Conservation (phyloP, 2,329 filamentous ascomycete species). For the Diaporthe ampelina region DNA sequence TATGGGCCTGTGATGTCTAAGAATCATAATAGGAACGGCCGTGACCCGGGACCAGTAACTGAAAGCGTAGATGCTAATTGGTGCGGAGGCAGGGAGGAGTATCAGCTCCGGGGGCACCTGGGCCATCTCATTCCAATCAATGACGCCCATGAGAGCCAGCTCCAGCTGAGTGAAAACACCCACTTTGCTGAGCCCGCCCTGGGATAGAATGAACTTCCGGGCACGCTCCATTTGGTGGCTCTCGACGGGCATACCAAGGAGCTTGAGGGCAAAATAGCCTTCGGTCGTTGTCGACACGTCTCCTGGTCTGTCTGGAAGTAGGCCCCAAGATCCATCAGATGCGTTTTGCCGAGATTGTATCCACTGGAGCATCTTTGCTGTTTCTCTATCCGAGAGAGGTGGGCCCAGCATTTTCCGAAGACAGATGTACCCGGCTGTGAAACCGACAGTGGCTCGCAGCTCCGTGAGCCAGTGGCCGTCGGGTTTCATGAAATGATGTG, state of each 20-base stretch:
- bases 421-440: slow-evolving; percentile 3
- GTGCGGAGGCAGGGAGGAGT: background rate
- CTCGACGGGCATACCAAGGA: slow-evolving; percentile 2
- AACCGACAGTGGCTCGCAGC: background rate
- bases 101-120: slow-evolving; percentile 2
- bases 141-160: background rate
- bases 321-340: background rate
- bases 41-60: slow-evolving; percentile 9
- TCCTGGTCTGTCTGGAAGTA: slow-evolving; percentile 1
- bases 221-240: background rate
- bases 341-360: background rate
- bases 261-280: slow-evolving; percentile 10
- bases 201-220: background rate
- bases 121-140: slow-evolving; percentile 13
- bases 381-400: background rate
- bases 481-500: background rate
- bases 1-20: background rate
- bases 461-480: slow-evolving; percentile 9
- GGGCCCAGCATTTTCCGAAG: background rate
- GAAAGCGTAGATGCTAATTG: slow-evolving; percentile 5
- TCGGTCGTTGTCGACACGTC: slow-evolving; percentile 10
- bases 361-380: background rate
- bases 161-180: background rate
- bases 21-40: slow-evolving; percentile 1
- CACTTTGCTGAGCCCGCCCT: slow-evolving; percentile 1